phyloP scores from a whole-genome alignment of 1,284 basidiomycete genomes.

The Mycocalia duriaeana region DNA sequence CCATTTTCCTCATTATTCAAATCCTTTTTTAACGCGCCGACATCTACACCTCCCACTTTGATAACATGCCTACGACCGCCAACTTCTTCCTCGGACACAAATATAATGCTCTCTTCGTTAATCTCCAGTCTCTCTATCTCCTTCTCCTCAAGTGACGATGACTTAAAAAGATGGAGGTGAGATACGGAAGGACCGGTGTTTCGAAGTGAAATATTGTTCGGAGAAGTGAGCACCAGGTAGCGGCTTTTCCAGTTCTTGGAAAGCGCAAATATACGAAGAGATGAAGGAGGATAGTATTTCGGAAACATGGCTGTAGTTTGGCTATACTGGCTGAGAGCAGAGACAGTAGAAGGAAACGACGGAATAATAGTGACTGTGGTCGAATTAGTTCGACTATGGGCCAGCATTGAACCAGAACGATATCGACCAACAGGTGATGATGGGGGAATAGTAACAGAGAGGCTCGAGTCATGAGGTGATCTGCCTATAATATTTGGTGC shows the following conservation, averaged over 20 bases:
- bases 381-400: conserved; percentile 31
- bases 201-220: conserved; percentile 27
- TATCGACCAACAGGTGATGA: conserved; percentile 19
- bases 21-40: conserved; percentile 44
- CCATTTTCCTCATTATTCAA: conserved; percentile 43
- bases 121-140: conserved; percentile 72
- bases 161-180: conserved; percentile 71
- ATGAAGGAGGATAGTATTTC: conserved; percentile 63
- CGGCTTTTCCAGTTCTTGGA: conserved; percentile 70
- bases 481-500: conserved; percentile 5
- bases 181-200: conserved; percentile 36
- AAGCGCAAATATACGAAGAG: conserved; percentile 63
- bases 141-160: conserved; percentile 46
- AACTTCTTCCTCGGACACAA: conserved; percentile 65
- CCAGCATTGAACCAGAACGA: conserved; percentile 33
- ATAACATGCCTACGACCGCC: conserved; percentile 59
- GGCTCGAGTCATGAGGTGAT: conserved; percentile 23
- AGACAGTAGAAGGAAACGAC: conserved; percentile 52
- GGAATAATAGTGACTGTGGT: conserved; percentile 39
- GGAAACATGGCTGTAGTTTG: conserved; percentile 49
- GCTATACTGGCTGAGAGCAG: conserved; percentile 44
- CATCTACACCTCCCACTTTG: conserved; percentile 60
- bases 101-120: conserved; percentile 68
- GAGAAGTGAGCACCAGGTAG: conserved; percentile 56
- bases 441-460: conserved; percentile 25